Evolutionary conservation across 2,329 filamentous ascomycete species (phyloP), one percentile per base, ranked within the genome.

Genomic region (Chrysoporthe puriensis): DNA sequence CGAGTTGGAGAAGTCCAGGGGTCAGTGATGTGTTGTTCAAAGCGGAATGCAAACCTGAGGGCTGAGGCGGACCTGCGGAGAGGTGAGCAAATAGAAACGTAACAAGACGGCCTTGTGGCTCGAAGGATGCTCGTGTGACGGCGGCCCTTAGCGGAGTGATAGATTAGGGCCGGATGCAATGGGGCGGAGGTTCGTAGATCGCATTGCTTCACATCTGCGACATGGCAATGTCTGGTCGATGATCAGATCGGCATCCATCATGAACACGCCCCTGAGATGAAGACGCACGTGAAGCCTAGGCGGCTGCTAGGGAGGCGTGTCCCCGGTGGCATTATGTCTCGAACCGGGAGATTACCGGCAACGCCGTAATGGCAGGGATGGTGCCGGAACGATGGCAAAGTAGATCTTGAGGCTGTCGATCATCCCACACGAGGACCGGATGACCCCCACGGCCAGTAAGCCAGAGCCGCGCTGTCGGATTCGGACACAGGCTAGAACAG

Each of bases 381-480:
- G 52, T n/a, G 18, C 61, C 16, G 66, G 58, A 34, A 40, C 43
- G 36, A 32, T 43, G 57, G 18, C 64, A 62, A 8, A 48, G 13
- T 16, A 42, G 34, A 50, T 11, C 18, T 62, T 14, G 26, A 50
- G 44, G 21, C 48, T 16, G 56, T 52, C 58, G 21, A 62, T 62
- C 52, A 66, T 62, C 64, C 63, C 62, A 63, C 65, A 14, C 66
- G 54, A 36, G 34, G 48, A 11, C 26, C 32, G 50, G 42, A 34
- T 56, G 66, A 65, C 68, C 68, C 68, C 68, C 68, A 69, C 68
- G 68, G 48, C 46, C n/a, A 21, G 48, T 50, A 52, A 69, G 66
- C 65, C 68, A 68, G 65, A 69, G 68, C 68, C 68, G 67, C 44
- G 44, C 62, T 69, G 68, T 69, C 68, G 68, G 68, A 69, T 64